Conservation (phyloP, 495 filamentous ascomycete species). For the Penicillium alfredii region DNA sequence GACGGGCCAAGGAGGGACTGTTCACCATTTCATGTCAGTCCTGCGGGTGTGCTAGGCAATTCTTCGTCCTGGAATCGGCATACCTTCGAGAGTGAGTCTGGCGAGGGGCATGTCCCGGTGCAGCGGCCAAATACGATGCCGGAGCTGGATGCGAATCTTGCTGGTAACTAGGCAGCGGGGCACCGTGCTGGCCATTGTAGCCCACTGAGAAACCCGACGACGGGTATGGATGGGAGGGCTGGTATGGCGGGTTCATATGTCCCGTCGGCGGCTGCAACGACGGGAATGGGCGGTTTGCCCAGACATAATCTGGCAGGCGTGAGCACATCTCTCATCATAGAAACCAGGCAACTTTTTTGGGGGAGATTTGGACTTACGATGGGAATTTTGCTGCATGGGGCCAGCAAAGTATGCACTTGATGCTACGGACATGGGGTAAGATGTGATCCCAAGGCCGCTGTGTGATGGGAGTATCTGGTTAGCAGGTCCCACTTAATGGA, state of each 20-base stretch:
- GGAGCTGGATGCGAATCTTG: conserved; percentile 7
- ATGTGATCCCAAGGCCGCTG: conserved; percentile 16
- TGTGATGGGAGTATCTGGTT: conserved; percentile 4
- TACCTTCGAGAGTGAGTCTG: conserved; percentile 19
- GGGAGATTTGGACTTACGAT: conserved; percentile 11
- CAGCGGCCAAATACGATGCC: conserved; percentile 14
- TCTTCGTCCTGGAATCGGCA: not conserved
- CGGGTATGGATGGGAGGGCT: conserved; percentile 16
- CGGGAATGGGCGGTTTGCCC: conserved; percentile 20
- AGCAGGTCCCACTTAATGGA: not conserved
- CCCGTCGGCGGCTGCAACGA: conserved; percentile 12
- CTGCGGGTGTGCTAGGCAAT: not conserved
- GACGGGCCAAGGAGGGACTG: conserved; percentile 17
- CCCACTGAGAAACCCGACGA: conserved; percentile 12
- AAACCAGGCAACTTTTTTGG: not conserved
- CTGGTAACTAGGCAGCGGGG: conserved; percentile 8
- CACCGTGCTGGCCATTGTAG: conserved; percentile 11
- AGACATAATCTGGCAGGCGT: conserved; percentile 18
- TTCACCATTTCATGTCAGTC: conserved; percentile 1
- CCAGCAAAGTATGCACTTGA: conserved; percentile 22
- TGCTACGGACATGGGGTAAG: conserved; percentile 25
- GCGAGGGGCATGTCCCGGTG: conserved; percentile 8
- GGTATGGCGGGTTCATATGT: conserved; percentile 16
- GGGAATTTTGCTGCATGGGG: conserved; percentile 23
- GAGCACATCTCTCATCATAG: conserved; percentile 1